These are phyloP conservation scores for Aspergillus pseudoviridinutans DNA, from an alignment of 2,329 filamentous ascomycete species.

Conservation along the genomic window DNA sequence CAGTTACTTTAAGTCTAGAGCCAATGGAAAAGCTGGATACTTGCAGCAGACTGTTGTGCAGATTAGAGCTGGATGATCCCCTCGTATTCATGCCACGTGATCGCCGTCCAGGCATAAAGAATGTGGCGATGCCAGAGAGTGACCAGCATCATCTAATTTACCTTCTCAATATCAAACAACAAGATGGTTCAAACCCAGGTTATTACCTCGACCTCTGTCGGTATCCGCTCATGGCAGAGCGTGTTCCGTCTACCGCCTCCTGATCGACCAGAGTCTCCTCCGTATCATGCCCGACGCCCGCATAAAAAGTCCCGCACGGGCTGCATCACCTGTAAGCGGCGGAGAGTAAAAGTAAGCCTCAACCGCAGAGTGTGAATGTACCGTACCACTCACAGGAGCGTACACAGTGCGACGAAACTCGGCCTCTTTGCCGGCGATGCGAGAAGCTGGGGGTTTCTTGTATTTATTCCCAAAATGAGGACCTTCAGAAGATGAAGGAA, in stretches of 20 bases:
- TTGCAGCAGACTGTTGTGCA: too few species aligned
- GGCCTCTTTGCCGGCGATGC: slow-evolving; percentile 24
- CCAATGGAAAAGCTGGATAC: too few species aligned
- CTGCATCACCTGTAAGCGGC: slow-evolving; percentile 25
- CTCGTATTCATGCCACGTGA: too few species aligned
- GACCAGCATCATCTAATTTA: too few species aligned
- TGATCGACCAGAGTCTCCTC: not conserved
- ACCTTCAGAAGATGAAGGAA: not conserved
- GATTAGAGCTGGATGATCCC: too few species aligned
- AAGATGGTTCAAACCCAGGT: not conserved
- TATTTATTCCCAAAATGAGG: slow-evolving; percentile 8
- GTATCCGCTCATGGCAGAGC: slow-evolving; percentile 3
- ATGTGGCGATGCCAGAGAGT: too few species aligned
- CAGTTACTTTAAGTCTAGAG: too few species aligned
- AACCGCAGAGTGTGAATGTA: not conserved
- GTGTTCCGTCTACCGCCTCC: slow-evolving; percentile 7
- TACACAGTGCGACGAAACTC: slow-evolving; percentile 27
- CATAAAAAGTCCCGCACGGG: slow-evolving; percentile 28
- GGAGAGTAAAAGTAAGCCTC: slow-evolving; percentile 26
- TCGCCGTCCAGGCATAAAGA: too few species aligned
- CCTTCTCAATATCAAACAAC: not conserved
- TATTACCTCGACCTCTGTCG: not conserved
- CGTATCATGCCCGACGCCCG: slow-evolving; percentile 12
- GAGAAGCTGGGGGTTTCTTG: slow-evolving; percentile 20
- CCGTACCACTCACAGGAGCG: not conserved